Percentiles rank a stretch among this genome's conserved stretches.
These are phyloP conservation scores for Sugiyamaella americana DNA, from an alignment of 805 yeast species.

Conservation along the genomic window DNA sequence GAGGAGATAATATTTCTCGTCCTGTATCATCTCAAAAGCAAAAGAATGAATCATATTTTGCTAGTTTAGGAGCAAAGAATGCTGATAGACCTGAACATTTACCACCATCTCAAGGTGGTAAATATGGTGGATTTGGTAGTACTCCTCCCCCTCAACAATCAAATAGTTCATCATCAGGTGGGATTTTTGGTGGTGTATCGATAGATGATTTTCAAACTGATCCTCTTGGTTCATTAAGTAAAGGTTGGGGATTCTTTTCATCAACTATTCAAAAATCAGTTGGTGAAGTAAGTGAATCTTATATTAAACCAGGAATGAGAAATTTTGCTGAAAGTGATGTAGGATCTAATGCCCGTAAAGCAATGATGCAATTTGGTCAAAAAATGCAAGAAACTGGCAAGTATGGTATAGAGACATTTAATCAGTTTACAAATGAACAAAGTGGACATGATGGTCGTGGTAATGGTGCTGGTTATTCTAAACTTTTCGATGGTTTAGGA, in stretches of 20 bases:
- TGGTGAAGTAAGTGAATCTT: constrained; percentile 77
- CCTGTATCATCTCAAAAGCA: constrained; percentile 32
- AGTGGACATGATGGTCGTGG: not conserved
- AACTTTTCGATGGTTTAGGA: constrained; percentile 52
- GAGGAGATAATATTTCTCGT: not conserved
- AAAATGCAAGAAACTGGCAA: constrained; percentile 84
- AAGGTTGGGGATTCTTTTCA: constrained; percentile 93
- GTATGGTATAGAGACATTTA: constrained; percentile 64
- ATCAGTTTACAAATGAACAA: constrained; percentile 43
- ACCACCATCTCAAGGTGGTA: constrained; percentile 94
- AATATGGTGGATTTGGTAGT: constrained; percentile 85
- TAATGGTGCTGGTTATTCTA: constrained; percentile 23
- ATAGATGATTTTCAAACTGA: constrained; percentile 46
- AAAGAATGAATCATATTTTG: constrained; percentile 79
- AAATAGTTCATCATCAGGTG: constrained; percentile 15
- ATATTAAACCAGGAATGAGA: constrained; percentile 84
- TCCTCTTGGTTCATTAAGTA: constrained; percentile 83
- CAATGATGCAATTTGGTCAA: constrained; percentile 96
- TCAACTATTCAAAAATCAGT: constrained; percentile 79
- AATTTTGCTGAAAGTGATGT: constrained; percentile 75
- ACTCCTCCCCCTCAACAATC: constrained; percentile 48
- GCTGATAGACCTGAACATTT: constrained; percentile 65
- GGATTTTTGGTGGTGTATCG: not conserved
- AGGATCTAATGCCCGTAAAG: constrained; percentile 75
- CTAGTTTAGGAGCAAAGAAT: constrained; percentile 68